These are phyloP conservation scores for Elongisporangium senticosum DNA, from an alignment of 352 stramenopile species.

Conservation along the genomic window DNA sequence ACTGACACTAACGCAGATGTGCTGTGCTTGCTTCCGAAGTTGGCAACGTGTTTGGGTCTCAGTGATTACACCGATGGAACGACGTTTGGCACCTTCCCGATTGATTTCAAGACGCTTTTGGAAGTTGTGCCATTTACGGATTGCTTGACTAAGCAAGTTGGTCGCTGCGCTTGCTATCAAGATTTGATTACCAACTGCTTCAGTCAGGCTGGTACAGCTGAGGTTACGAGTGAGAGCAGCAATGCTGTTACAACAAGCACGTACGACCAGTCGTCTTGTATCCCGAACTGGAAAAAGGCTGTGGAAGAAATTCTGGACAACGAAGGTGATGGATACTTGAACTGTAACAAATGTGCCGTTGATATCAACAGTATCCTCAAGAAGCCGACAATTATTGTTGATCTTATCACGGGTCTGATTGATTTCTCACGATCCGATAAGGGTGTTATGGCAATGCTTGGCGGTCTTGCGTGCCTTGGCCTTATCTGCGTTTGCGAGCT, in stretches of 20 bases:
- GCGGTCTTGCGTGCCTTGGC: constrained; percentile 52
- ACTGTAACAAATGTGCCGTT: constrained; percentile 67
- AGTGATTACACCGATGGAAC: constrained; percentile 27
- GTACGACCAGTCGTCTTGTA: constrained; percentile 62
- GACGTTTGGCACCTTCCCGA: constrained; percentile 61
- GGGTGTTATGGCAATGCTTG: constrained; percentile 24
- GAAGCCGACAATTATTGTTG: constrained; percentile 33
- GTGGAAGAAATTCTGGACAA: constrained; percentile 51
- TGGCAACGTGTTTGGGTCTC: constrained; percentile 66
- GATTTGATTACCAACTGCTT: constrained; percentile 42
- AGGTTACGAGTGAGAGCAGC: constrained; percentile 19
- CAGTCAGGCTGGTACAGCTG: constrained; percentile 26
- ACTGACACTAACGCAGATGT: constrained; percentile 3
- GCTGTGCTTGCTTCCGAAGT: constrained; percentile 50
- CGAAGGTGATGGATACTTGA: constrained; percentile 43
- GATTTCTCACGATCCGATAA: constrained; percentile 27
- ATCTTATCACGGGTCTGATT: constrained; percentile 52
- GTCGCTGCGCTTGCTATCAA: constrained; percentile 43
- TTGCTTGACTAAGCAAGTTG: constrained; percentile 30
- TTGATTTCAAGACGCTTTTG: constrained; percentile 61
- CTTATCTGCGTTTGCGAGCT: constrained; percentile 63
- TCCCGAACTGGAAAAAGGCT: constrained; percentile 34
- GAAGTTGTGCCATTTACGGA: constrained; percentile 41
- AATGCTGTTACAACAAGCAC: constrained; percentile 12
- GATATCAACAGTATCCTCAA: constrained; percentile 64